These are phyloP conservation scores for Acephala macrosclerotiorum DNA, from an alignment of 2,329 filamentous ascomycete genomes.

Conservation along the genomic window DNA sequence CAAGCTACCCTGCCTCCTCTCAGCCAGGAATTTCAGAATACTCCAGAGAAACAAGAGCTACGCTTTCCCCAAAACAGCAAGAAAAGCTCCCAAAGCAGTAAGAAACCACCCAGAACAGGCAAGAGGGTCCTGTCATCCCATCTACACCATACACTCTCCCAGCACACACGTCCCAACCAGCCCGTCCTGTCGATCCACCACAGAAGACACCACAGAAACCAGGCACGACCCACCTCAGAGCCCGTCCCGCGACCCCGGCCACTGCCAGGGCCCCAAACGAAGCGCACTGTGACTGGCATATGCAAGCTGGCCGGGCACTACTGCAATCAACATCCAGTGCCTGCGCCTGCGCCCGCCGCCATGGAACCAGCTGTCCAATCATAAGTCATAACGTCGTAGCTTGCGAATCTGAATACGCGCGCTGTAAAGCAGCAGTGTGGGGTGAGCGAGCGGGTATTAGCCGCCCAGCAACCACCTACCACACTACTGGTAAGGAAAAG, in stretches of 20 bases:
- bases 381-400: conserved; percentile 31
- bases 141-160: neutral
- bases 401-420: conserved; percentile 22
- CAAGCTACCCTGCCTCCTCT: conserved; percentile 1
- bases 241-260: conserved; percentile 14
- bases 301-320: neutral
- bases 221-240: conserved; percentile 7
- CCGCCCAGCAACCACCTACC: conserved; percentile 5
- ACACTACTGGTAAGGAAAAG: conserved; percentile 17
- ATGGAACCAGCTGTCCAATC: conserved; percentile 30
- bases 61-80: conserved; percentile 1
- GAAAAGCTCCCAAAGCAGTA: conserved; percentile 4
- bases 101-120: conserved; percentile 8
- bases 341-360: conserved; percentile 10
- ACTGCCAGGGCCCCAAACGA: neutral
- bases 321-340: conserved; percentile 8
- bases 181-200: conserved; percentile 10
- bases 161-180: neutral
- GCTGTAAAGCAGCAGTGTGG: conserved; percentile 26
- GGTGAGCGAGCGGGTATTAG: conserved; percentile 15
- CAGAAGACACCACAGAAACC: neutral
- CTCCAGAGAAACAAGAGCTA: neutral
- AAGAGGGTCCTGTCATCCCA: conserved; percentile 6
- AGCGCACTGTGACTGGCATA: conserved; percentile 11
- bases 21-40: neutral